Conservation (phyloP, 78 protist genomes). For the Acrasis kona region DNA sequence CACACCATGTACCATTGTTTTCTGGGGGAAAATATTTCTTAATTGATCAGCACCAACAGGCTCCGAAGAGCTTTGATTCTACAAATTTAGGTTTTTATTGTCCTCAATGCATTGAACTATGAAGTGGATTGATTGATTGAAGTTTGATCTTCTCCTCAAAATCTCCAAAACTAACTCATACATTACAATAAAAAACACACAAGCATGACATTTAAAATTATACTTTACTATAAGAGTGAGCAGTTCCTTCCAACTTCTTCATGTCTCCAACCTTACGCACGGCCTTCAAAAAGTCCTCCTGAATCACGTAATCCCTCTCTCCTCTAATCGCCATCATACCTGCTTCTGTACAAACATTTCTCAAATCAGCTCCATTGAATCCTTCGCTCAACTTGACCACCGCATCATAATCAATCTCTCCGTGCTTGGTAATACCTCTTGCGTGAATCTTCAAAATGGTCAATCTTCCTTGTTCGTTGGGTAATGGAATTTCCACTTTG, state of each 20-base stretch:
- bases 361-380: slow-evolving; percentile 98
- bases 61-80: too few relatives aligned
- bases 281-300: slow-evolving; percentile 98
- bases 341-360: slow-evolving; percentile 98
- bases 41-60: too few relatives aligned
- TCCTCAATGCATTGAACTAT: too few relatives aligned
- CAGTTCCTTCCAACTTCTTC: slow-evolving; percentile 91
- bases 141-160: too few relatives aligned
- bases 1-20: too few relatives aligned
- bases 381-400: slow-evolving; percentile 92
- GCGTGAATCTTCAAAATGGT: slow-evolving; percentile 97
- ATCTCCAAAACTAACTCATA: too few relatives aligned
- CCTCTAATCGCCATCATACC: slow-evolving; percentile 97
- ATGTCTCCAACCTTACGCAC: slow-evolving; percentile 86
- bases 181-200: too few relatives aligned
- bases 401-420: slow-evolving; percentile 92
- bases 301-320: slow-evolving; percentile 78
- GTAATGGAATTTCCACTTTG: slow-evolving; percentile 95
- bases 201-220: too few relatives aligned
- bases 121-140: too few relatives aligned
- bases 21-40: too few relatives aligned
- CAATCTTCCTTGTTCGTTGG: slow-evolving; percentile 87
- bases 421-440: slow-evolving; percentile 69
- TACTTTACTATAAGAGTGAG: slow-evolving; percentile 8
- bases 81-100: too few relatives aligned